Conservation (phyloP, 78 protist species). For the Dictyostelium capitatum region DNA sequence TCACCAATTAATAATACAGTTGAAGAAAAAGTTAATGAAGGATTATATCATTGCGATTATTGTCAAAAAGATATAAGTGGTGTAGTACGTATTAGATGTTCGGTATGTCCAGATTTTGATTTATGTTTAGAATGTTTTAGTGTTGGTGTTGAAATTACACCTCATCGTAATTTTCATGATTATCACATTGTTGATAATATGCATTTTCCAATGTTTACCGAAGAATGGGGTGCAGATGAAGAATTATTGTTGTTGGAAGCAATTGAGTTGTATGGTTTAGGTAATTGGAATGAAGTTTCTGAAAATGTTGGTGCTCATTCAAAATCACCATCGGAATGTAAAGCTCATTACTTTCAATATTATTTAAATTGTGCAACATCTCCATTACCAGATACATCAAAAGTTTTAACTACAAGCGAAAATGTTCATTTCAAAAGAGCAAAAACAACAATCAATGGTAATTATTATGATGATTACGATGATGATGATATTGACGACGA, state of each 20-base stretch:
- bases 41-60: slow-evolving; percentile 80
- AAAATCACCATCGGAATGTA: slow-evolving; percentile 82
- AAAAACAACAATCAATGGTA: slow-evolving; percentile 28
- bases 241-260: slow-evolving; percentile 79
- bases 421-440: slow-evolving; percentile 64
- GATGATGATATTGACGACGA: not conserved
- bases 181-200: slow-evolving; percentile 67
- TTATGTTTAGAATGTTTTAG: slow-evolving; percentile 81
- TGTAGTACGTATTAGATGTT: slow-evolving; percentile 57
- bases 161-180: slow-evolving; percentile 79
- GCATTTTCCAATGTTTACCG: slow-evolving; percentile 78
- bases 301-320: slow-evolving; percentile 73
- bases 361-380: slow-evolving; percentile 71
- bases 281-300: slow-evolving; percentile 82
- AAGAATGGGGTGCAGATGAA: slow-evolving; percentile 86
- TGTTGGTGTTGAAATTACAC: slow-evolving; percentile 81
- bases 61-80: slow-evolving; percentile 71
- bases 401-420: slow-evolving; percentile 43
- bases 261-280: slow-evolving; percentile 69
- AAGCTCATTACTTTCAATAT: slow-evolving; percentile 64
- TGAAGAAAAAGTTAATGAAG: slow-evolving; percentile 1
- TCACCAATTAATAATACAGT: not conserved
- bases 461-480: not conserved
- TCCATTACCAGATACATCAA: slow-evolving; percentile 65
- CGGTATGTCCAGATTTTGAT: slow-evolving; percentile 81